Conservation (phyloP, 2,329 filamentous ascomycete species). For the Sordariomycetes sp. region DNA sequence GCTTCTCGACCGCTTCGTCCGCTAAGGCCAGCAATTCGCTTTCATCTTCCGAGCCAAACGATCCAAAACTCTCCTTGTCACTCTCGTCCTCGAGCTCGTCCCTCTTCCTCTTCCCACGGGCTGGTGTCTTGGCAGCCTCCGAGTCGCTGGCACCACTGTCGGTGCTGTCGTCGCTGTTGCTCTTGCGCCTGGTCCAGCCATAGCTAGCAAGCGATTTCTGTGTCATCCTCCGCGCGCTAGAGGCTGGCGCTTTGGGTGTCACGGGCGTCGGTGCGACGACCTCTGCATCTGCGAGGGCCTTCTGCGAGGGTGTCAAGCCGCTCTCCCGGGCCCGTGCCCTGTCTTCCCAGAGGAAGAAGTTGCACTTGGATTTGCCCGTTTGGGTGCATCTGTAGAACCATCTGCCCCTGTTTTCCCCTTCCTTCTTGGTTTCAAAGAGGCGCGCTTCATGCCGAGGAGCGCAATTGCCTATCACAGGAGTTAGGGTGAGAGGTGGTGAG, state of each 20-base stretch:
- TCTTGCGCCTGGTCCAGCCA: constrained; percentile 3
- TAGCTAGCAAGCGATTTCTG: background rate
- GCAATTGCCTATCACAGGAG: constrained; percentile 26
- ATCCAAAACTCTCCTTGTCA: constrained; percentile 14
- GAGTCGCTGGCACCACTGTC: constrained; percentile 5
- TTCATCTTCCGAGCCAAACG: constrained; percentile 29
- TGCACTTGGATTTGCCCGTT: constrained; percentile 24
- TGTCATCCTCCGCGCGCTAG: background rate
- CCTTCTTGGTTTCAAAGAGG: constrained; percentile 23
- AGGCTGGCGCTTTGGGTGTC: no score
- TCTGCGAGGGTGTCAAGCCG: constrained; percentile 5
- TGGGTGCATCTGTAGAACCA: constrained; percentile 32
- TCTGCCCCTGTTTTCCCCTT: constrained; percentile 27
- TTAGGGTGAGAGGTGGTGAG: background rate
- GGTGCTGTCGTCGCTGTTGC: background rate
- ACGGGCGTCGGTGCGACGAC: constrained; percentile 9
- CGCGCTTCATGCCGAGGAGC: constrained; percentile 26
- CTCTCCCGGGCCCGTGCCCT: constrained; percentile 21
- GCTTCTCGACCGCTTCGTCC: constrained; percentile 13
- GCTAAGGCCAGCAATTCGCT: constrained; percentile 22
- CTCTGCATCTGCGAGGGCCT: background rate
- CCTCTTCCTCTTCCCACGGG: background rate
- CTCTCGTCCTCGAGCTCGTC: constrained; percentile 12
- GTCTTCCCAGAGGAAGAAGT: constrained; percentile 36
- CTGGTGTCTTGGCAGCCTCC: background rate